Evolutionary conservation across 2,329 filamentous ascomycete genomes (phyloP).

Genomic region (Arthroderma uncinatum): DNA sequence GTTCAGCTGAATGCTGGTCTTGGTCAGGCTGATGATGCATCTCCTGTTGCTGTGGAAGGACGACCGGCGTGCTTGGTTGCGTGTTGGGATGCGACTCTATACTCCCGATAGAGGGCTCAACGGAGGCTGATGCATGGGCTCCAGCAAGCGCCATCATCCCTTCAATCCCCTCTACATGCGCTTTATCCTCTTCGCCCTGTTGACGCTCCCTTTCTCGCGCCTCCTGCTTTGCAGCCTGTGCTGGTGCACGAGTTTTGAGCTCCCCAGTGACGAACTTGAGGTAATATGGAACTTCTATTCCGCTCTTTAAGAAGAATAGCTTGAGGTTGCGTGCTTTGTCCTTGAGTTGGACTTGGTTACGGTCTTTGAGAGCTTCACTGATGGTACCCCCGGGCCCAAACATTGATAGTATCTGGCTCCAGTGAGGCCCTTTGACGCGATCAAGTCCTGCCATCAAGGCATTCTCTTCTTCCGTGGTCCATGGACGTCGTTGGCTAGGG

Average conservation of each 20-base stretch:
- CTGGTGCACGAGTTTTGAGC: slow-evolving; percentile 71
- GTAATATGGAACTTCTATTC: slow-evolving; percentile 81
- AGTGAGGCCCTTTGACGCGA: slow-evolving; percentile 80
- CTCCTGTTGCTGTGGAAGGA: not conserved
- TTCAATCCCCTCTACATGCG: slow-evolving; percentile 38
- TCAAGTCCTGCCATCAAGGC: slow-evolving; percentile 81
- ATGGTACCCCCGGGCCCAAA: slow-evolving; percentile 71
- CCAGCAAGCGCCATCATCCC: slow-evolving; percentile 39
- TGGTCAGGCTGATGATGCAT: slow-evolving; percentile 9
- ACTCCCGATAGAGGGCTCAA: slow-evolving; percentile 5
- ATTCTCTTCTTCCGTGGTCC: slow-evolving; percentile 82
- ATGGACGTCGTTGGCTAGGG: slow-evolving; percentile 58
- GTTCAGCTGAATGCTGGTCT: slow-evolving; percentile 24
- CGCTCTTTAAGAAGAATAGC: slow-evolving; percentile 82
- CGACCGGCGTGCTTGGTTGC: slow-evolving; percentile 17
- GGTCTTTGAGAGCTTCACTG: slow-evolving; percentile 72
- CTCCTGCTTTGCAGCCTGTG: slow-evolving; percentile 42
- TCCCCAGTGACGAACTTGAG: slow-evolving; percentile 81
- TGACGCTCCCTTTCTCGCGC: slow-evolving; percentile 38
- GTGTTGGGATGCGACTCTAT: slow-evolving; percentile 22
- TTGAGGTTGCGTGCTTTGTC: slow-evolving; percentile 87
- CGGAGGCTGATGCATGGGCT: slow-evolving; percentile 26
- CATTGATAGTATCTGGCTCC: slow-evolving; percentile 79
- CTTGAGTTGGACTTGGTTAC: slow-evolving; percentile 84
- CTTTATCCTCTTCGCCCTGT: slow-evolving; percentile 38